Evolutionary conservation across 106 monocot species (phyloP), one percentile per base, ranked within the genome.

Genomic region (Dendrobium catenatum): DNA sequence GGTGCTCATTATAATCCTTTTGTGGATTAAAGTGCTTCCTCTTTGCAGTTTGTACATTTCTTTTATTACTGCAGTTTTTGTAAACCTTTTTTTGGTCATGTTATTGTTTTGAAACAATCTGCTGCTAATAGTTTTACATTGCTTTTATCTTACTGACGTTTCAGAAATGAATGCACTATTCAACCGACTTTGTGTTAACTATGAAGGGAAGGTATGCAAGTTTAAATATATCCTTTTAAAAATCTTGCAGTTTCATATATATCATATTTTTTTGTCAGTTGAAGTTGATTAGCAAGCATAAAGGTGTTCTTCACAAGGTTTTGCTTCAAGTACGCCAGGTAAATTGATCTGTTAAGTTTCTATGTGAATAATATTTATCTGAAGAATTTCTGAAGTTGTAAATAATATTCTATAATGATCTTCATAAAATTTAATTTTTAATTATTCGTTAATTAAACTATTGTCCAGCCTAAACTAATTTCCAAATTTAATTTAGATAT

Each of bases 81-180:
- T 26, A 72, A 31, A 72, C 31, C 72, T 33, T 72, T 29, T 72
- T 68, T 68, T 68, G 6, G 6, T 26, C n/a, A 20, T 43, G 19
- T 43, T 43, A 11, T 42, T 43, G 17, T 51, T 74, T 0, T 74
- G 43, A 44, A 74, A 74, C n/a, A 42, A 74, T 68, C 27, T 73
- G 40, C 41, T 41, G 10, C 74, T 74, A 74, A 20, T 19, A 20
- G 6, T 7, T 74, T 74, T n/a, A 40, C 5, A 11, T 51, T 44
- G 44, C 44, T 79, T 55, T 19, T 82, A 31, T 26, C 54, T 82
- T 66, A 17, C 29, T 64, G 78, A 75, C 42, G 55, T 51, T 31
- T 24, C 92, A 98, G 98, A 99, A 43, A 95, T 99, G 84, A 95
- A 90, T 88, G 91, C 91, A 59, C 54, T 93, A 79, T 99, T 95